These are phyloP conservation scores for Spergularia azorica DNA, from an alignment of 179 eudicot genomes.

Conservation along the genomic window DNA sequence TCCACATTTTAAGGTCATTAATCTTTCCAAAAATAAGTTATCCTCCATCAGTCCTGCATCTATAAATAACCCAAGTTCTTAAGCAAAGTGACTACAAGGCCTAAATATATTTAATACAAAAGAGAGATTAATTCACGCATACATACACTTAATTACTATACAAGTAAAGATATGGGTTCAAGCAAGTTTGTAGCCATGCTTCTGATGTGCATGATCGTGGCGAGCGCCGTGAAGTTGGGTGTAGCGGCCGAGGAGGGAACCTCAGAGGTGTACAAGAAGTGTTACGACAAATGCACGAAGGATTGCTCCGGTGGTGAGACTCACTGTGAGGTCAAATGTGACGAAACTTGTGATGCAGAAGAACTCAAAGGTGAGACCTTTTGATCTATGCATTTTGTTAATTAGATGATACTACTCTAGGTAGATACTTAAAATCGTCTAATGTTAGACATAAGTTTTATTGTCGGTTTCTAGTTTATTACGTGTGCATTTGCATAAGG, in stretches of 20 bases:
- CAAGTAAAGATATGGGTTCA: conserved; percentile 11
- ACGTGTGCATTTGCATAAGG: too few species aligned
- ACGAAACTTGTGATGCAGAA: conserved; percentile 22
- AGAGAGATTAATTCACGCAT: too few species aligned
- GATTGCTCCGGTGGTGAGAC: conserved; percentile 23
- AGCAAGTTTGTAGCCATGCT: conserved; percentile 32
- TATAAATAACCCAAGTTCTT: conserved; percentile 8
- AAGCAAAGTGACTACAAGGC: neutral
- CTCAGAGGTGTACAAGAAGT: conserved; percentile 25
- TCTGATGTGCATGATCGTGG: conserved; percentile 29
- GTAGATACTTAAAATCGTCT: too few species aligned
- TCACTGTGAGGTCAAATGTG: conserved; percentile 29
- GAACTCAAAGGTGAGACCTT: conserved; percentile 18
- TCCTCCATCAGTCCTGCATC: neutral
- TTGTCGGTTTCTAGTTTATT: too few species aligned
- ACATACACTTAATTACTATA: neutral
- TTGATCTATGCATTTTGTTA: neutral
- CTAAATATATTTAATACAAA: too few species aligned
- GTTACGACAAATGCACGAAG: conserved; percentile 17
- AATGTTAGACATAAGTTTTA: too few species aligned
- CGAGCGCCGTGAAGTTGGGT: conserved; percentile 19
- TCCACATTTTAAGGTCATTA: conserved; percentile 12
- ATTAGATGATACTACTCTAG: neutral
- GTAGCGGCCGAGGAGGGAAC: neutral
- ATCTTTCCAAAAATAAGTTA: conserved; percentile 8